These are phyloP conservation scores for Sisymbrium altissimum DNA, from an alignment of 345 rosid species.

Conservation along the genomic window DNA sequence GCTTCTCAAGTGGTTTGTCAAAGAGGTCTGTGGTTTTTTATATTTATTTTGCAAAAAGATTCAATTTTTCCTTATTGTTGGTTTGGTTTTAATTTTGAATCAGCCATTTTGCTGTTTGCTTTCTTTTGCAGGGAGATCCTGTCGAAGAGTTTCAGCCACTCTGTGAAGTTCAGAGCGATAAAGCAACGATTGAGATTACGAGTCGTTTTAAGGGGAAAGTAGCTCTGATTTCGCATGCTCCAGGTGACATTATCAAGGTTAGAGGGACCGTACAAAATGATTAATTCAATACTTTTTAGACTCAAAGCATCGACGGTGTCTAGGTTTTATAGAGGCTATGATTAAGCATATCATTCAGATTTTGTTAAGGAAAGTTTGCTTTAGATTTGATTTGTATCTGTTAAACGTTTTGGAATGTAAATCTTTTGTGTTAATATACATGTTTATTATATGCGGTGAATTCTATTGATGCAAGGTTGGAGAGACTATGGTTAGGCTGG, in stretches of 20 bases:
- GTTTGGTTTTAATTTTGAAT: neutral
- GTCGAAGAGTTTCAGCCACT: slow-evolving; percentile 93
- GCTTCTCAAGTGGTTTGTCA: slow-evolving; percentile 85
- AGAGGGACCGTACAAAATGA: slow-evolving; percentile 1
- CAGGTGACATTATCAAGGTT: slow-evolving; percentile 91
- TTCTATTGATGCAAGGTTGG: slow-evolving; percentile 59
- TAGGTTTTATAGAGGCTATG: neutral
- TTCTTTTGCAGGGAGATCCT: slow-evolving; percentile 61
- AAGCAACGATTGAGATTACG: slow-evolving; percentile 92
- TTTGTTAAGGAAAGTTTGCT: neutral
- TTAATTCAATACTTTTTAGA: neutral
- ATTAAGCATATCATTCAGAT: neutral
- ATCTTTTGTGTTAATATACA: neutral
- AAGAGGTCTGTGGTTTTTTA: slow-evolving; percentile 53
- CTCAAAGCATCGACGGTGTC: neutral
- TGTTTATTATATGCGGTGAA: neutral
- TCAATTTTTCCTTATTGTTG: neutral
- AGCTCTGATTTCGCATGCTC: slow-evolving; percentile 48
- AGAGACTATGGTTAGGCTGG: slow-evolving; percentile 76
- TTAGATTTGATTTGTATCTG: neutral
- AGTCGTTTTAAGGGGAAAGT: slow-evolving; percentile 93
- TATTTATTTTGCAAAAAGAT: neutral
- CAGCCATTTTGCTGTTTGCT: neutral
- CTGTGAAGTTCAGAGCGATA: slow-evolving; percentile 97
- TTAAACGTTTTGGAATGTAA: neutral